Base-by-base conservation (phyloP, 2,329 filamentous ascomycete species). In the Hymenoscyphus infarciens region DNA sequence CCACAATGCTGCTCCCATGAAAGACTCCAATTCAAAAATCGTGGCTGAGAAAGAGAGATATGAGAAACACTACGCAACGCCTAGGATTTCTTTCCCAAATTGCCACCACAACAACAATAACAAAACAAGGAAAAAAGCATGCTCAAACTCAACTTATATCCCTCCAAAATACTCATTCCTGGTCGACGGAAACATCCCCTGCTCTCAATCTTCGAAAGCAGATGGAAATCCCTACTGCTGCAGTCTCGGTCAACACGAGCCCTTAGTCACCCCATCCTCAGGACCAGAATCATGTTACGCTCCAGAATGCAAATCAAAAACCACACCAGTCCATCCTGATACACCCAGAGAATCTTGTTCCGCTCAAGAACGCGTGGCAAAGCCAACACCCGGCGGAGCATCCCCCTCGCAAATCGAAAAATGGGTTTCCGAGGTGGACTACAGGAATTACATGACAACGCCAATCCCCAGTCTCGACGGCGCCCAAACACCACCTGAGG, bases 1-100 rank as follows among this genome's bases (percentile, higher is more conserved):
- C 16, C 33, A 59, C 22, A 35, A 31, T 60, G 67, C 63, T 25
- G 61, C 57, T 13, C 62, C 61, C 10, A 61, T 67, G 60, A 57
- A 45, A n/a, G 45, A 55, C 42, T 3, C 42, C 1, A 19, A 6
- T 22, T n/a, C n/a, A 49, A 49, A 11, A 16, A 5, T n/a, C 16
- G 16, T n/a, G 3, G 16, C 7, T n/a, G 5, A n/a, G 5, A 31
- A 31, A 5, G 29, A 5, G 29, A 31, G 29, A 31, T 31, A 31
- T 13, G 29, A 49, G 6, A 19, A 59, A 52, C 6, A 27, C 19
- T 53, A 33, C 29, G 39, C 54, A 6, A 33, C 60, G 15, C 42
- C 42, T 6, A 42, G 39, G 29, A 59, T 60, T 25, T 60, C 58
- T 13, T 29, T 35, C 10, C 59, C 64, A 22, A 38, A 33, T 8